phyloP scores from a whole-genome alignment of 2,329 filamentous ascomycete genomes.

The Colletotrichum sp. region DNA sequence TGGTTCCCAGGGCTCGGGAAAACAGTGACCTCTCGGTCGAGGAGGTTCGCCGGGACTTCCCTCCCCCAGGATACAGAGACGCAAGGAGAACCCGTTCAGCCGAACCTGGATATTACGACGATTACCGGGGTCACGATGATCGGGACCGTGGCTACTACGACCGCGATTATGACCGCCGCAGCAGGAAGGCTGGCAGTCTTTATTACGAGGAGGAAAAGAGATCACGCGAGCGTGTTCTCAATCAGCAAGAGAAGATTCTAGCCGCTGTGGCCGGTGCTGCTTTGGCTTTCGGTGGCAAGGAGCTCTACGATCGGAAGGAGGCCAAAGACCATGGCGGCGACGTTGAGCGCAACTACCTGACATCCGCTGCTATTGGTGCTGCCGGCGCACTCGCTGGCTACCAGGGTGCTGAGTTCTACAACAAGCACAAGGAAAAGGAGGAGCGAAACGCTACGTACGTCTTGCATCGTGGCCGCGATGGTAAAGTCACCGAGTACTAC shows the following conservation, averaged over 20 bases:
- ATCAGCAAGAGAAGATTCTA: conserved; percentile 70
- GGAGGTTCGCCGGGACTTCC: conserved; percentile 84
- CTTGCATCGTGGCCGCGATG: conserved; percentile 59
- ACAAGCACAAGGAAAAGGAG: conserved; percentile 61
- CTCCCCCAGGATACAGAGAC: conserved; percentile 67
- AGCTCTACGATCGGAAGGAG: conserved; percentile 68
- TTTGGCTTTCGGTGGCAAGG: conserved; percentile 69
- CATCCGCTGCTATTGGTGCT: conserved; percentile 66
- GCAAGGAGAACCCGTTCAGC: conserved; percentile 68
- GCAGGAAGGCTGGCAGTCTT: conserved; percentile 54
- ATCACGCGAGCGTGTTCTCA: conserved; percentile 55
- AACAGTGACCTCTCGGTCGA: conserved; percentile 80
- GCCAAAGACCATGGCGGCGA: conserved; percentile 55
- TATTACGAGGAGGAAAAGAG: conserved; percentile 63
- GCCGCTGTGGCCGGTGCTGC: conserved; percentile 70
- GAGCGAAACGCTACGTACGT: conserved; percentile 60
- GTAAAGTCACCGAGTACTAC: conserved; percentile 58
- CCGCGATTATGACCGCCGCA: conserved; percentile 52
- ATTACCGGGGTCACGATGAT: conserved; percentile 48
- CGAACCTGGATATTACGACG: conserved; percentile 65
- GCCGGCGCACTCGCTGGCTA: conserved; percentile 70
- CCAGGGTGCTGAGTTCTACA: conserved; percentile 67
- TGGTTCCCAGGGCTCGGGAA: conserved; percentile 67
- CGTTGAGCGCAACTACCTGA: conserved; percentile 62
- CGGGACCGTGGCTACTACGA: conserved; percentile 51